Evolutionary conservation across 441 rosid genomes (phyloP).

Genomic region (Breynia disticha): DNA sequence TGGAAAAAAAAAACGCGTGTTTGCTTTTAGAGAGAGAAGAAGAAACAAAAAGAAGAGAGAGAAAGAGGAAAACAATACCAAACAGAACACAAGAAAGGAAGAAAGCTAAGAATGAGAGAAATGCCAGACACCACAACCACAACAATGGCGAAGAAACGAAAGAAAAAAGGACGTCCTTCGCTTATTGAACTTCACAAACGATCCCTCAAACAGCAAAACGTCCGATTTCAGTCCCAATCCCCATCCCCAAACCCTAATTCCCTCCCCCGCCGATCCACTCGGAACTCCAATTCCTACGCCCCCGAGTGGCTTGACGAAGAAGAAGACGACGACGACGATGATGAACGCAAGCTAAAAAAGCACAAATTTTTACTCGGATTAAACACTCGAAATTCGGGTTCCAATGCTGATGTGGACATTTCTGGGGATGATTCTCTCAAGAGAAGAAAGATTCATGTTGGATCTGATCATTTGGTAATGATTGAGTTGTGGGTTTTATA

Average conservation of each 20-base stretch:
- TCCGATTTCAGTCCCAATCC: conserved; percentile 4
- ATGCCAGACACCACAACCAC: too few relatives aligned
- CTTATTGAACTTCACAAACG: conserved; percentile 80
- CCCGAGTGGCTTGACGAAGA: conserved; percentile 9
- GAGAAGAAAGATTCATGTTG: too few relatives aligned
- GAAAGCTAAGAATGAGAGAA: conserved; percentile 36
- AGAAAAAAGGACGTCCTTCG: conserved; percentile 92
- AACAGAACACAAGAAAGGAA: too few relatives aligned
- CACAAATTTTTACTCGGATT: conserved; percentile 56
- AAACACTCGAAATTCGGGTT: conserved; percentile 34
- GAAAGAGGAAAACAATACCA: conserved; percentile 8
- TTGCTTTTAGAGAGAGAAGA: conserved; percentile 23
- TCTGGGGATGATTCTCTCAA: too few relatives aligned
- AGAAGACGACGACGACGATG: conserved; percentile 60
- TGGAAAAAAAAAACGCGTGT: too few relatives aligned
- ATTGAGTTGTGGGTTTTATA: too few relatives aligned
- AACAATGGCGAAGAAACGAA: conserved; percentile 62
- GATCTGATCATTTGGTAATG: conserved; percentile 56
- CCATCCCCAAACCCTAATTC: conserved; percentile 40
- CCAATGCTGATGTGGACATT: conserved; percentile 30
- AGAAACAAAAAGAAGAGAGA: background rate
- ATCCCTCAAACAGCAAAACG: conserved; percentile 55
- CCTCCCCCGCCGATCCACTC: conserved; percentile 34
- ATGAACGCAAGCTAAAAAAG: conserved; percentile 64
- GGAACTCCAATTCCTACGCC: conserved; percentile 23